Conservation (phyloP, 2,329 filamentous ascomycete genomes). For the Ceratocystis papillata region DNA sequence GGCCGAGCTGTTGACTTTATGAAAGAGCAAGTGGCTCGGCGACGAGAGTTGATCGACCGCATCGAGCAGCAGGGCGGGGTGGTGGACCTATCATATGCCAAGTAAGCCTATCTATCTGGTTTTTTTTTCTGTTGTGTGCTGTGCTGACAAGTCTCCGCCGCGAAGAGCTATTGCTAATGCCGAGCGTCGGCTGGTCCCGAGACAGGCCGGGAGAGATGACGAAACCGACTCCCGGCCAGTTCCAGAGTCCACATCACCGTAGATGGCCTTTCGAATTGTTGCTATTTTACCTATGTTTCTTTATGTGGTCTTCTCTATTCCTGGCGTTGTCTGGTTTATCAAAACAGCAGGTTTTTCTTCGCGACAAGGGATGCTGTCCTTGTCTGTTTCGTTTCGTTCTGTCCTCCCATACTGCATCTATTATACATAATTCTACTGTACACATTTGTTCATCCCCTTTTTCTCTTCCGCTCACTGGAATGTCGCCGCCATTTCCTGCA, state of each 20-base stretch:
- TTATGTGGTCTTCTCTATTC: conserved; percentile 12
- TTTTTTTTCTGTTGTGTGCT: not conserved
- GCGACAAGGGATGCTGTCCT: not conserved
- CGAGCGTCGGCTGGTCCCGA: conserved; percentile 17
- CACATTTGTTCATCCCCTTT: conserved; percentile 4
- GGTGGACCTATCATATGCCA: conserved; percentile 33
- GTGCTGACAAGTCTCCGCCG: not conserved
- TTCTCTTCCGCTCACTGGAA: conserved; percentile 35
- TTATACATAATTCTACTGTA: conserved; percentile 20
- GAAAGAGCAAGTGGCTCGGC: conserved; percentile 47
- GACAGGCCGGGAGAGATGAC: not conserved
- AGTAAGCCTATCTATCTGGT: conserved; percentile 11
- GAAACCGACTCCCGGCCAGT: conserved; percentile 1
- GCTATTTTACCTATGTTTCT: not conserved
- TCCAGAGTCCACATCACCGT: not conserved
- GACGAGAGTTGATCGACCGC: conserved; percentile 46
- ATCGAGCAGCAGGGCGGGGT: conserved; percentile 49
- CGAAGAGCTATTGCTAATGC: conserved; percentile 20
- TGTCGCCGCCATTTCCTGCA: conserved; percentile 38
- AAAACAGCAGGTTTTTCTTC: not conserved
- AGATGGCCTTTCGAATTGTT: not conserved
- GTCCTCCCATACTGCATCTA: not conserved
- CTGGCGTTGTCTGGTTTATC: conserved; percentile 6
- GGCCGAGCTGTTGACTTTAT: conserved; percentile 58
- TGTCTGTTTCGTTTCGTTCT: not conserved